Percentiles rank a stretch among this genome's conserved stretches.
phyloP scores from a whole-genome alignment of 2,329 filamentous ascomycete species.

The Exophiala calicioides region DNA sequence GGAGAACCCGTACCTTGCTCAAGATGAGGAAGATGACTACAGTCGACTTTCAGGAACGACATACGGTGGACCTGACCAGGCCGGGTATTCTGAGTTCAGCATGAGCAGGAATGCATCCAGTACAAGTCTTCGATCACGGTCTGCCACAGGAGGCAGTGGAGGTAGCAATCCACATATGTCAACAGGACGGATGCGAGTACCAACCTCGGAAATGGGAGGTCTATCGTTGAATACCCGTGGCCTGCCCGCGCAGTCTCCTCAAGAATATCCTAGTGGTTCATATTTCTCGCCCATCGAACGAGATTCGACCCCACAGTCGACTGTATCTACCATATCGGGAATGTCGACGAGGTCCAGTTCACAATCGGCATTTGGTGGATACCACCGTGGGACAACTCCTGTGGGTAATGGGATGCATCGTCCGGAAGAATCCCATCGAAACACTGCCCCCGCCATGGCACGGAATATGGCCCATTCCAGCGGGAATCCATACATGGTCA shows the following conservation, averaged over 20 bases:
- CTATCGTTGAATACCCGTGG: conserved; percentile 28
- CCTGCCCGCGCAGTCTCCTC: conserved; percentile 56
- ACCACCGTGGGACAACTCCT: conserved; percentile 72
- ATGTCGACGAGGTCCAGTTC: conserved; percentile 53
- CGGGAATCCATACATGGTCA: conserved; percentile 62
- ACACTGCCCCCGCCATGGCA: conserved; percentile 84
- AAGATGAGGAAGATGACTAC: conserved; percentile 56
- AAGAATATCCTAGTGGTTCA: conserved; percentile 68
- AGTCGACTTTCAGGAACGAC: conserved; percentile 30
- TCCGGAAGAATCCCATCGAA: conserved; percentile 72
- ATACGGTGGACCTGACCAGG: conserved; percentile 35
- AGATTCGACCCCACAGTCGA: conserved; percentile 37
- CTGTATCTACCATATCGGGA: conserved; percentile 61
- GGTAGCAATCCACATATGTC: conserved; percentile 31
- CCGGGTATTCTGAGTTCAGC: conserved; percentile 51
- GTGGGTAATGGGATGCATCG: conserved; percentile 61
- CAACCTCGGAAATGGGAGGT: conserved; percentile 20
- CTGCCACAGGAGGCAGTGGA: conserved; percentile 65
- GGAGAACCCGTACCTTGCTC: conserved; percentile 77
- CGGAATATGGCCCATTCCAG: conserved; percentile 68
- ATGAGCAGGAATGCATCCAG: conserved; percentile 71
- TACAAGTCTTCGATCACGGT: conserved; percentile 72
- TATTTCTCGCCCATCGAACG: conserved; percentile 92
- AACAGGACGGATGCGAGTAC: conserved; percentile 24
- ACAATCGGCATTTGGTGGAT: conserved; percentile 69